Evolutionary conservation across 768 basidiomycete species (phyloP), one percentile per base, ranked within the genome.

Genomic region (Trametes villosa): DNA sequence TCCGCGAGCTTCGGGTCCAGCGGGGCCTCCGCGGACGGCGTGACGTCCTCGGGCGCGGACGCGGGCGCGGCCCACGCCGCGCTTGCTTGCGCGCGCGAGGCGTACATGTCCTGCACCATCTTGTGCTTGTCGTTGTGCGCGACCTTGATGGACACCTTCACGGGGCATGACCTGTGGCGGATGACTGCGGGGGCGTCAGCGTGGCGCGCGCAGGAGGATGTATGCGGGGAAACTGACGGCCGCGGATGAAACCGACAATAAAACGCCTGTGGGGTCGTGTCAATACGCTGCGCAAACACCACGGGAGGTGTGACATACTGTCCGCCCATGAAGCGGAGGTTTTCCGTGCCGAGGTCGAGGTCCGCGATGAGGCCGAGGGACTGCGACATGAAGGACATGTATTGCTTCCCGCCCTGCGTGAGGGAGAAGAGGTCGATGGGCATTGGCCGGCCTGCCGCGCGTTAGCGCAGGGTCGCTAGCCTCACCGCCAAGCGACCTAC

Each of bases 361-460:
- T 95, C 92, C 3, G 94, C 92, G 85, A 94, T 89, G 31, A 96
- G 78, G 3, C 94, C 94, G 22, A 92, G 69, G 3, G 87, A 82
- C 75, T 94, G 92, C 0, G 89, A 86, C 85, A 95, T 87, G 78
- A 92, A 95, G 15, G 91, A 92, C 68, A 91, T 79, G 2, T 78
- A 79, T 8, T 82, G 79, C 63, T 82, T 86, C 49, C 79, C 82
- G 11, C 79, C 78, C 68, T 94, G 92, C 0, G 79, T 83, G n/a
- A 96, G 69, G 0, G 92, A 89, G 68, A 88, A 90, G 22, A 94
- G 63, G 70, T 96, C 93, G 26, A 88, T 78, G 60, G 85, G 81
- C 85, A 94, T 89, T 4, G 86, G 83, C 26, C 74, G 79, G 40
- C 93, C 91, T 92, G 61, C n/a, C n/a, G n/a, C n/a, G n/a, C n/a